Conservation (phyloP, 2,329 filamentous ascomycete genomes). For the Dissoconium aciculare region DNA sequence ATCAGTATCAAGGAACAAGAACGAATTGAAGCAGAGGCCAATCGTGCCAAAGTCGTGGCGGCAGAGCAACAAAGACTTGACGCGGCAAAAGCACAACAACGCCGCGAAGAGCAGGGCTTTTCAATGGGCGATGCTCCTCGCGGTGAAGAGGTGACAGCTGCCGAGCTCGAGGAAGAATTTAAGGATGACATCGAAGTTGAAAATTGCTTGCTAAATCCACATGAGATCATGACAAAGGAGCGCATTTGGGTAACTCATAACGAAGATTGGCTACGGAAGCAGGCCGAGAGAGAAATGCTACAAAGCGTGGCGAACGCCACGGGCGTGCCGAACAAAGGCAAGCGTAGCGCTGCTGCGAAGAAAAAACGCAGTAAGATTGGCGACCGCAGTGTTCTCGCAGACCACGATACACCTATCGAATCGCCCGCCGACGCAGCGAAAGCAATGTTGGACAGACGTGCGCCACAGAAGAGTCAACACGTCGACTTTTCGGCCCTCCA, state of each 20-base stretch:
- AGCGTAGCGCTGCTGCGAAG: constrained; percentile 28
- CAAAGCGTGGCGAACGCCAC: constrained; percentile 47
- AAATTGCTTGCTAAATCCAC: constrained; percentile 58
- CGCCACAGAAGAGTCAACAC: constrained; percentile 27
- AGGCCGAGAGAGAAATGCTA: constrained; percentile 70
- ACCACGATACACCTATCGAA: constrained; percentile 27
- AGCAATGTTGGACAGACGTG: constrained; percentile 33
- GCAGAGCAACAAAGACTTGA: constrained; percentile 17
- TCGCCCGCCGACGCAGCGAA: constrained; percentile 32
- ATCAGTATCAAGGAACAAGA: constrained; percentile 17
- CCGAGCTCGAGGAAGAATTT: constrained; percentile 50
- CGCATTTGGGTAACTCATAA: constrained; percentile 90
- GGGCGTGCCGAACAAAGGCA: constrained; percentile 21
- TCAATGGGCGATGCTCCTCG: constrained; percentile 47
- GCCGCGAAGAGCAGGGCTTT: constrained; percentile 35
- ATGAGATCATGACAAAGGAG: constrained; percentile 71
- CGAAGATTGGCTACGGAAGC: constrained; percentile 76
- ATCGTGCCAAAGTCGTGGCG: constrained; percentile 16
- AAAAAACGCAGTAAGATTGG: constrained; percentile 30
- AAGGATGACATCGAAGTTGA: constrained; percentile 76
- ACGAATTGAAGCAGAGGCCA: constrained; percentile 6
- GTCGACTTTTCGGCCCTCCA: constrained; percentile 35
- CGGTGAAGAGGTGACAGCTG: constrained; percentile 14
- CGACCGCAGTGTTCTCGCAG: constrained; percentile 28
- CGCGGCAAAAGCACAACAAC: constrained; percentile 35